phyloP scores from a whole-genome alignment of 495 filamentous ascomycete genomes.

The Penicillium cinerascens region DNA sequence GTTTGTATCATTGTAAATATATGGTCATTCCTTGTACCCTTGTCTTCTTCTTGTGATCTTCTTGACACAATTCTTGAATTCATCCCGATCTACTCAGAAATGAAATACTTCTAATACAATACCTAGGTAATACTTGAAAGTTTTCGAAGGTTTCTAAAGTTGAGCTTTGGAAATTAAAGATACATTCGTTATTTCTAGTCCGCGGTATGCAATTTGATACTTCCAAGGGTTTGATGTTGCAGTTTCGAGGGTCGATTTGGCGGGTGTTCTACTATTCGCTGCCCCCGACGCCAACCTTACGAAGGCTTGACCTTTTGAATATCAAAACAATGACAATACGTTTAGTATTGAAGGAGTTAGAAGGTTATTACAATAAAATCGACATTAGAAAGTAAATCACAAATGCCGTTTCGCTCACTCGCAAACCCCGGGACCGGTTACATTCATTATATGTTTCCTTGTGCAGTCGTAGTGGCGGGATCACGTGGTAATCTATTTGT shows the following conservation, averaged over 20 bases:
- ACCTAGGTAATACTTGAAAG: too few species aligned
- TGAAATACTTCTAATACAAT: background rate
- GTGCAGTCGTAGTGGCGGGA: background rate
- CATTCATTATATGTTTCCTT: background rate
- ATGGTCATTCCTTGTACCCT: constrained; percentile 4
- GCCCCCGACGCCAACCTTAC: background rate
- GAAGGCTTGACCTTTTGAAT: background rate
- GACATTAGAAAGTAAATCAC: background rate
- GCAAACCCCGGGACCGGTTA: too few species aligned
- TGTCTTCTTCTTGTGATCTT: background rate
- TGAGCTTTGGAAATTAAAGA: background rate
- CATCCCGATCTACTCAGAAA: background rate
- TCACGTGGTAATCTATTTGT: constrained; percentile 21
- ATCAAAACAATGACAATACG: background rate
- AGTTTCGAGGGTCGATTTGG: background rate
- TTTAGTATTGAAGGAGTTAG: background rate
- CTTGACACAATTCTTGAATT: background rate
- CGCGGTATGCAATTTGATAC: background rate
- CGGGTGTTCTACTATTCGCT: background rate
- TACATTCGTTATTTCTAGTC: background rate
- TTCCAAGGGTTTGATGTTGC: background rate
- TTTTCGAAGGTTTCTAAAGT: too few species aligned
- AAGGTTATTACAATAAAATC: background rate
- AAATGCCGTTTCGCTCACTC: background rate
- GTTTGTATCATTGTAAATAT: constrained; percentile 11